These are phyloP conservation scores for Mycocentrospora acerina DNA, from an alignment of 2,329 filamentous ascomycete species.

Conservation along the genomic window DNA sequence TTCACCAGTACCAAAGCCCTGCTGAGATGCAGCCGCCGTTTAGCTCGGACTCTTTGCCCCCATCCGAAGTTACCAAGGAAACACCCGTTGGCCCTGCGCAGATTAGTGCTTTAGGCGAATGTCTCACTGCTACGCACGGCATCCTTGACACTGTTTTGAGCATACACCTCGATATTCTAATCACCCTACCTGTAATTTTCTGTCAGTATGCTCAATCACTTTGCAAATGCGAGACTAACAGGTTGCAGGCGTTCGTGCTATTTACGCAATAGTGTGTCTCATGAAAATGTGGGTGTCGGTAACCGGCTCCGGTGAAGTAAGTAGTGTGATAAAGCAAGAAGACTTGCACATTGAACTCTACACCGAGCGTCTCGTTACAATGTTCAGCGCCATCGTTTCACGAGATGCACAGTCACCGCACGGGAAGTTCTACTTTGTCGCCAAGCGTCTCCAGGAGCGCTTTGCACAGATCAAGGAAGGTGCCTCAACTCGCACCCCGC, in stretches of 20 bases:
- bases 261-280: constrained; percentile 59
- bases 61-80: constrained; percentile 43
- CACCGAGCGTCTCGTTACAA: constrained; percentile 48
- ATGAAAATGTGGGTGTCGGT: constrained; percentile 62
- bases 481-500: constrained; percentile 24
- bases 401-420: constrained; percentile 47
- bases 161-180: constrained; percentile 48
- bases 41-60: constrained; percentile 43
- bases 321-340: constrained; percentile 51
- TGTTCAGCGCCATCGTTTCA: constrained; percentile 48
- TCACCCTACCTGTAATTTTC: constrained; percentile 49
- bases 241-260: constrained; percentile 51
- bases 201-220: constrained; percentile 27
- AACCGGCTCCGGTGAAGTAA: constrained; percentile 51
- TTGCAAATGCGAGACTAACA: constrained; percentile 15
- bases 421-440: constrained; percentile 51
- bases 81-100: constrained; percentile 48
- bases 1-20: constrained; percentile 47
- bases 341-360: constrained; percentile 51
- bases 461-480: constrained; percentile 49
- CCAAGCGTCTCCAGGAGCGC: constrained; percentile 48
- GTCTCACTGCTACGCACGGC: constrained; percentile 48
- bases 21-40: constrained; percentile 50
- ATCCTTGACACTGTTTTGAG: constrained; percentile 53
- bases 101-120: constrained; percentile 50